Evolutionary conservation across 192 early-diverging fungal genomes (phyloP).

Genomic region (Coemansia sp.): DNA sequence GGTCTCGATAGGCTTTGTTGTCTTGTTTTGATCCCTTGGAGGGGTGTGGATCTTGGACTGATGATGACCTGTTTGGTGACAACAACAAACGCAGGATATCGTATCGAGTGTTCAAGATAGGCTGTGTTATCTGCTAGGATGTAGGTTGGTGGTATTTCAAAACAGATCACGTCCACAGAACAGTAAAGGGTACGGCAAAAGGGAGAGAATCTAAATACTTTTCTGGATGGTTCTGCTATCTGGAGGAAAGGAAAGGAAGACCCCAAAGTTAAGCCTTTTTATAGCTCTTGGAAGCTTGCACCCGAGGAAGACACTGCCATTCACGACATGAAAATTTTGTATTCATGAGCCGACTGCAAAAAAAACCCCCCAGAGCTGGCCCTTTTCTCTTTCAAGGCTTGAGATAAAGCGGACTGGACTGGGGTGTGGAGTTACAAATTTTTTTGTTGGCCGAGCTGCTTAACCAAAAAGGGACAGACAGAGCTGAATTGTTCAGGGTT

Average conservation of each 20-base stretch:
- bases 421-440: slow-evolving; percentile 9
- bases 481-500: slow-evolving; percentile 9
- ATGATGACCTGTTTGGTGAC: background rate
- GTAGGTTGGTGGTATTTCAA: background rate
- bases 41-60: background rate
- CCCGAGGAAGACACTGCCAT: background rate
- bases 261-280: background rate
- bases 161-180: background rate
- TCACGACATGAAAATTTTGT: background rate
- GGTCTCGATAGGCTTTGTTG: slow-evolving; percentile 2
- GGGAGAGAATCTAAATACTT: background rate
- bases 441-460: slow-evolving; percentile 4
- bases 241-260: background rate
- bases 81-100: background rate
- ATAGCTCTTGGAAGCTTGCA: background rate
- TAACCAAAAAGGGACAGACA: slow-evolving; percentile 3
- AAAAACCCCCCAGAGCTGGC: background rate
- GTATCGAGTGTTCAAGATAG: background rate
- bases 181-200: background rate
- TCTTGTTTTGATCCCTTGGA: slow-evolving; percentile 5
- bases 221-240: background rate
- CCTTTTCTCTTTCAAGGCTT: background rate
- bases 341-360: slow-evolving; percentile 5
- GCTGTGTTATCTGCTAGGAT: too few species aligned
- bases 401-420: slow-evolving; percentile 10